A percentile compares a stretch with the other conserved stretches of the same genome.
Conservation (phyloP, 2,329 filamentous ascomycete genomes). For the Colletotrichum melonis region DNA sequence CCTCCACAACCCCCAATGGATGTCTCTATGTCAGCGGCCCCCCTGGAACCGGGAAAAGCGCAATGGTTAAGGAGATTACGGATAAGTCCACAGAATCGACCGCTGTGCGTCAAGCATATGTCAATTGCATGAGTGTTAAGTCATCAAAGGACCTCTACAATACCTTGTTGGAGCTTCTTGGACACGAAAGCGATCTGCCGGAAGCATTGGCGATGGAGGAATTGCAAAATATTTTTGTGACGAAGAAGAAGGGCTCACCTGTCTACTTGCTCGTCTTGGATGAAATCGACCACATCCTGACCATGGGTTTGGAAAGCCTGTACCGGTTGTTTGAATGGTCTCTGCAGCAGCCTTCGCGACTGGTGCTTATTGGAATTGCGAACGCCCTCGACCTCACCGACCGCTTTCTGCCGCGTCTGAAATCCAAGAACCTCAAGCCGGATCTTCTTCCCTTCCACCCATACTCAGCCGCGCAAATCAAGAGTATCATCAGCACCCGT, state of each 20-base stretch:
- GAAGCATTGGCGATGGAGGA: slow-evolving; percentile 76
- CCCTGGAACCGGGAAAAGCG: slow-evolving; percentile 96
- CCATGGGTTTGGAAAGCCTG: slow-evolving; percentile 86
- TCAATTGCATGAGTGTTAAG: slow-evolving; percentile 98
- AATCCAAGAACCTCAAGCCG: slow-evolving; percentile 91
- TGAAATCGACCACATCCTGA: slow-evolving; percentile 94
- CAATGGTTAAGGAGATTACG: slow-evolving; percentile 86
- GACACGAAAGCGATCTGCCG: slow-evolving; percentile 66
- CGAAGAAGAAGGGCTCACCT: slow-evolving; percentile 64
- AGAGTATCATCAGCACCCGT: slow-evolving; percentile 85
- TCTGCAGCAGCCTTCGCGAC: slow-evolving; percentile 79
- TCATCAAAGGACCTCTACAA: slow-evolving; percentile 86
- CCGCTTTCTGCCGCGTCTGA: slow-evolving; percentile 91
- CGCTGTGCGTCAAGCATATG: slow-evolving; percentile 76
- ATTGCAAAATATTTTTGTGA: slow-evolving; percentile 78
- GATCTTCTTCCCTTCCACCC: slow-evolving; percentile 91
- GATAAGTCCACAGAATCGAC: slow-evolving; percentile 64
- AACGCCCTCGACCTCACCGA: slow-evolving; percentile 97
- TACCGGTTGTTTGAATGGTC: slow-evolving; percentile 99
- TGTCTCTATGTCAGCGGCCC: slow-evolving; percentile 97
- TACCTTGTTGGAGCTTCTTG: slow-evolving; percentile 78
- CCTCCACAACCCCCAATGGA: slow-evolving; percentile 72
- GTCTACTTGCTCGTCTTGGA: slow-evolving; percentile 90
- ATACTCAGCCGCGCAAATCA: slow-evolving; percentile 89
- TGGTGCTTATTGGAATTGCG: slow-evolving; percentile 91